These are phyloP conservation scores for Heritiera littoralis DNA, from an alignment of 345 rosid genomes.

Conservation along the genomic window DNA sequence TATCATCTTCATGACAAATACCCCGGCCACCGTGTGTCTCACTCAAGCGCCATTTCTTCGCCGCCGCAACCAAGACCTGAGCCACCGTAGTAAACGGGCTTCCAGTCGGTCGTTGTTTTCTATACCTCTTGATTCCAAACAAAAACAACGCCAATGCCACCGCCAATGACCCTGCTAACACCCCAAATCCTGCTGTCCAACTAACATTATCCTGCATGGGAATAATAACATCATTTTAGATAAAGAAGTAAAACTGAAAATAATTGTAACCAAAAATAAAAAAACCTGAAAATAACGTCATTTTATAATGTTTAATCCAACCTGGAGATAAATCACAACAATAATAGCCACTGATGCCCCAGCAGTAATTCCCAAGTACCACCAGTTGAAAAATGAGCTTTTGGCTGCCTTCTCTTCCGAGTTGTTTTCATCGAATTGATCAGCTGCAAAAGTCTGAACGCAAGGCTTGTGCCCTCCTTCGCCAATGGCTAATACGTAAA, in stretches of 20 bases:
- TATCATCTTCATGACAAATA: slow-evolving; percentile 37
- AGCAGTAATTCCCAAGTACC: slow-evolving; percentile 64
- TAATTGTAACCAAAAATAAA: too few relatives aligned
- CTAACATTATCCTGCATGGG: slow-evolving; percentile 64
- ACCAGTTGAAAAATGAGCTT: slow-evolving; percentile 95
- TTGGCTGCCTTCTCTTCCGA: slow-evolving; percentile 66
- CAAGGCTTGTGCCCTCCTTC: slow-evolving; percentile 98
- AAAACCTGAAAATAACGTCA: neutral
- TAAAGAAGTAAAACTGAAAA: neutral
- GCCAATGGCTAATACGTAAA: slow-evolving; percentile 73
- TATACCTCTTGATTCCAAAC: slow-evolving; percentile 55
- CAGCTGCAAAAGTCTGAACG: slow-evolving; percentile 93
- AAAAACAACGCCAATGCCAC: slow-evolving; percentile 53
- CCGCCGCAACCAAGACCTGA: slow-evolving; percentile 74
- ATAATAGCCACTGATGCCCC: slow-evolving; percentile 63
- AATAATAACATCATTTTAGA: too few relatives aligned
- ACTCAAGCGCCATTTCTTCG: slow-evolving; percentile 55
- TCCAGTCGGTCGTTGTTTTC: slow-evolving; percentile 56
- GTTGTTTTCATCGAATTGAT: slow-evolving; percentile 70
- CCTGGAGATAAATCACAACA: slow-evolving; percentile 75
- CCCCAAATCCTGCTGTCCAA: slow-evolving; percentile 69
- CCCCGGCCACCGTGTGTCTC: slow-evolving; percentile 38
- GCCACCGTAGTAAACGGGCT: slow-evolving; percentile 70
- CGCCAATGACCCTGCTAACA: slow-evolving; percentile 50
- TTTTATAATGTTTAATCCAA: too few relatives aligned